These are phyloP conservation scores for Suillus sp. DNA, from an alignment of 768 basidiomycete genomes.

Conservation along the genomic window DNA sequence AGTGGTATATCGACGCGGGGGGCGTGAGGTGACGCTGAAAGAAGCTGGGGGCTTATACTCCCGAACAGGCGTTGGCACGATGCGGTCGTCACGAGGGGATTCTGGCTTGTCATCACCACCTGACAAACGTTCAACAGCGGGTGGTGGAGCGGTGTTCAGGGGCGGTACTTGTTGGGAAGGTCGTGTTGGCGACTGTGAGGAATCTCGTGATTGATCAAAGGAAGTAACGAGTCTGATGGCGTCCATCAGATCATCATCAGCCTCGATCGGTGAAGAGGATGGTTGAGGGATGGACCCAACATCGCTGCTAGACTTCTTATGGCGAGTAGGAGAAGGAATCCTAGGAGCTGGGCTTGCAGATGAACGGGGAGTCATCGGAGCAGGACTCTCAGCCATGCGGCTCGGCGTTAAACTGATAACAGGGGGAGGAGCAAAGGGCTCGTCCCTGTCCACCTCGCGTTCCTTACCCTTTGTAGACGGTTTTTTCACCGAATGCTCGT, in stretches of 20 bases:
- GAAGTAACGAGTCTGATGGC: constrained; percentile 34
- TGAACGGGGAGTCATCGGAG: not conserved
- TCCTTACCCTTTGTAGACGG: constrained; percentile 21
- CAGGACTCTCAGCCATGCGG: constrained; percentile 20
- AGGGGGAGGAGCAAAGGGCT: constrained; percentile 33
- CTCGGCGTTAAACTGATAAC: constrained; percentile 25
- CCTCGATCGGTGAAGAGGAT: constrained; percentile 13
- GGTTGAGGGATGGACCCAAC: constrained; percentile 9
- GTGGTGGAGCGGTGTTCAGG: not conserved
- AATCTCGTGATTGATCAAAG: constrained; percentile 27
- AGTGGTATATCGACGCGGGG: constrained; percentile 40
- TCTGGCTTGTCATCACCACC: constrained; percentile 2
- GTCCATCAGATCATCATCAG: constrained; percentile 33
- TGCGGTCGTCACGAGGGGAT: constrained; percentile 21
- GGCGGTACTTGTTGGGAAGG: not conserved
- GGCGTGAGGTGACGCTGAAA: constrained; percentile 65
- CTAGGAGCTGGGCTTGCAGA: not conserved
- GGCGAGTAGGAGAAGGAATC: constrained; percentile 11
- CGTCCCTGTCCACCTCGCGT: constrained; percentile 25
- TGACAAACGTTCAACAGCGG: constrained; percentile 3
- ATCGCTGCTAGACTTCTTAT: constrained; percentile 25
- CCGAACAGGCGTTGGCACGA: constrained; percentile 60
- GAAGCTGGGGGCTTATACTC: constrained; percentile 55
- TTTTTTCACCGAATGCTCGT: constrained; percentile 31
- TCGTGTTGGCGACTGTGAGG: constrained; percentile 14